Conservation (phyloP, 176 grass and related monocot species). For the Metroxylon sagu region DNA sequence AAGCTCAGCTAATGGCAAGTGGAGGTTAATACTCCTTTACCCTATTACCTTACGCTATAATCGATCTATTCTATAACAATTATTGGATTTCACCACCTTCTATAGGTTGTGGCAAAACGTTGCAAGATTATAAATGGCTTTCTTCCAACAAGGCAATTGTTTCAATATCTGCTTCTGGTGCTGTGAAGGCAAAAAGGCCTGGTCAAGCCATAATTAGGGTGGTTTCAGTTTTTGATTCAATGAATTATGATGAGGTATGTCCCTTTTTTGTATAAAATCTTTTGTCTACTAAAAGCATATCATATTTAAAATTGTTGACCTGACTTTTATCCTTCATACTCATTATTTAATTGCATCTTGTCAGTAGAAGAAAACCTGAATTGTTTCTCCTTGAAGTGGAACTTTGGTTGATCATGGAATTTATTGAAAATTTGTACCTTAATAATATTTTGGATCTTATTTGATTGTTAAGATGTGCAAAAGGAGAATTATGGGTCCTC, state of each 20-base stretch:
- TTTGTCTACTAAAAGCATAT: too few relatives aligned
- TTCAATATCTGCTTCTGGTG: constrained; percentile 54
- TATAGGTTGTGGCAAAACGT: constrained; percentile 69
- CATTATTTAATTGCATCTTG: too few relatives aligned
- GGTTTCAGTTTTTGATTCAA: constrained; percentile 59
- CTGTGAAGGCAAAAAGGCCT: constrained; percentile 52
- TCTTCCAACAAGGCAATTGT: constrained; percentile 62
- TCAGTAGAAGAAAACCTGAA: too few relatives aligned
- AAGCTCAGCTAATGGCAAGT: constrained; percentile 58
- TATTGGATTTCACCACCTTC: constrained; percentile 17
- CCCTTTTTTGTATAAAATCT: constrained; percentile 16
- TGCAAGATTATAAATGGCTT: constrained; percentile 67
- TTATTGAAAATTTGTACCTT: too few relatives aligned
- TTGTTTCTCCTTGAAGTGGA: too few relatives aligned
- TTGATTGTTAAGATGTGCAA: too few relatives aligned
- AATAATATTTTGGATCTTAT: too few relatives aligned
- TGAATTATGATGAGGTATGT: constrained; percentile 81
- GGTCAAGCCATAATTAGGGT: constrained; percentile 75
- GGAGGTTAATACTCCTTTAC: constrained; percentile 54
- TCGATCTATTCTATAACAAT: constrained; percentile 24
- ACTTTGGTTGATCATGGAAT: too few relatives aligned
- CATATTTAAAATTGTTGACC: too few relatives aligned
- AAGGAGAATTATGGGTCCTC: too few relatives aligned
- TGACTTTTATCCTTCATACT: too few relatives aligned
- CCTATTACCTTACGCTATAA: constrained; percentile 23